Percentiles rank a stretch among this genome's conserved stretches.
These are phyloP conservation scores for Nitzschia sp. DNA, from an alignment of 108 stramenopile species.

Conservation along the genomic window DNA sequence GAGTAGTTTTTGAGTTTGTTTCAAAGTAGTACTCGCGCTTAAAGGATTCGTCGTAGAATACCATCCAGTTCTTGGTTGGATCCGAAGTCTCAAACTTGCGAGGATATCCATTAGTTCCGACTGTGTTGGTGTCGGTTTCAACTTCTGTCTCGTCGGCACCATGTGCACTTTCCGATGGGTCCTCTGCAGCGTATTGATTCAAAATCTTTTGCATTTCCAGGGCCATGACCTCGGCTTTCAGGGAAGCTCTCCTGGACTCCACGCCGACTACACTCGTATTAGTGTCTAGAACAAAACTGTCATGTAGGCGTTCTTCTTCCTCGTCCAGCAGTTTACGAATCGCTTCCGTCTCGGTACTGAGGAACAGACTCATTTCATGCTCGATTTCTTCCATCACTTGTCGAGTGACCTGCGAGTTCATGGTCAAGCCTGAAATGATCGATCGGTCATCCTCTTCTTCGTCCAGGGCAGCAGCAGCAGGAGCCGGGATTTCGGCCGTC, in stretches of 20 bases:
- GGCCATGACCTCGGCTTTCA: constrained; percentile 52
- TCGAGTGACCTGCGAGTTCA: constrained; percentile 29
- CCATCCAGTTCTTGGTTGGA: constrained; percentile 53
- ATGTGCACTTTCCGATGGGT: neutral
- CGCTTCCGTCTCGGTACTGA: constrained; percentile 49
- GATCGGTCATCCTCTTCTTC: constrained; percentile 44
- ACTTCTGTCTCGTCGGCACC: neutral
- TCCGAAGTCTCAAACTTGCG: constrained; percentile 39
- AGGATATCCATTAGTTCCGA: constrained; percentile 16
- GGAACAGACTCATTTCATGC: constrained; percentile 33
- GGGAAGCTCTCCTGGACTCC: constrained; percentile 27
- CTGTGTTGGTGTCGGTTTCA: constrained; percentile 1
- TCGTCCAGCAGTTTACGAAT: constrained; percentile 48
- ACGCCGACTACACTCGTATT: constrained; percentile 8
- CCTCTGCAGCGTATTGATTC: constrained; percentile 38
- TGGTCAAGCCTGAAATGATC: constrained; percentile 45
- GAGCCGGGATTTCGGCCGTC: neutral
- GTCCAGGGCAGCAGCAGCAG: constrained; percentile 1
- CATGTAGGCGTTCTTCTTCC: constrained; percentile 19
- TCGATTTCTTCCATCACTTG: constrained; percentile 36
- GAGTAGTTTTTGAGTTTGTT: constrained; percentile 30
- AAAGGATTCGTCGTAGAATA: constrained; percentile 44
- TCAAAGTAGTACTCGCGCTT: constrained; percentile 57
- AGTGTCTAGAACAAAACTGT: neutral
- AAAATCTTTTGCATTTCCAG: constrained; percentile 54